phyloP scores from a whole-genome alignment of 2,329 filamentous ascomycete species.

The Colletotrichum costaricense region DNA sequence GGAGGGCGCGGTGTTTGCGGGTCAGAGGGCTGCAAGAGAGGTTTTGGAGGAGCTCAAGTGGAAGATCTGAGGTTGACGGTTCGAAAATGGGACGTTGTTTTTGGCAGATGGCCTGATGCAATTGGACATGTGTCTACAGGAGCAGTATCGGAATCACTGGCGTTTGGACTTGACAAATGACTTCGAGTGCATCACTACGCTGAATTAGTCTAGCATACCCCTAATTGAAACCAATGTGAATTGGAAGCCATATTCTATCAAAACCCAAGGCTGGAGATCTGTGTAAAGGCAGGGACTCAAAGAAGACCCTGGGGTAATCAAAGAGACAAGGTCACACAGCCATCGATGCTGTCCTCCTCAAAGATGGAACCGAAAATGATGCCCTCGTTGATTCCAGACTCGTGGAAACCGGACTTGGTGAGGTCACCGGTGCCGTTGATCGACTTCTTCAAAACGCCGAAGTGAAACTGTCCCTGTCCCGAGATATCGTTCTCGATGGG shows the following conservation, averaged over 20 bases:
- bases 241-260: neutral
- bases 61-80: constrained; percentile 10
- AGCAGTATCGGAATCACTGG: neutral
- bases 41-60: constrained; percentile 28
- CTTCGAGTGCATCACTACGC: neutral
- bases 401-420: constrained; percentile 59
- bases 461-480: constrained; percentile 71
- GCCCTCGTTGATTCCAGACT: constrained; percentile 61
- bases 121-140: neutral
- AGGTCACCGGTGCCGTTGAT: constrained; percentile 53
- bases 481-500: constrained; percentile 61
- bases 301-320: neutral
- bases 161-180: neutral
- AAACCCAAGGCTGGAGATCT: neutral
- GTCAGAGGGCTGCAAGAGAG: constrained; percentile 26
- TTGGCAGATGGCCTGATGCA: neutral
- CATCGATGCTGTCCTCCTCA: constrained; percentile 56
- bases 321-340: constrained; percentile 19
- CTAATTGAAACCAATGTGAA: neutral
- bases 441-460: constrained; percentile 72
- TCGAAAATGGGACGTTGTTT: neutral
- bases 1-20: constrained; percentile 34
- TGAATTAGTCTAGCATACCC: neutral
- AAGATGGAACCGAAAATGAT: constrained; percentile 64
- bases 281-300: neutral